Evolutionary conservation across 352 stramenopile genomes (phyloP), one percentile per base, ranked within the genome.

Genomic region (Phytophthora cryptogea): DNA sequence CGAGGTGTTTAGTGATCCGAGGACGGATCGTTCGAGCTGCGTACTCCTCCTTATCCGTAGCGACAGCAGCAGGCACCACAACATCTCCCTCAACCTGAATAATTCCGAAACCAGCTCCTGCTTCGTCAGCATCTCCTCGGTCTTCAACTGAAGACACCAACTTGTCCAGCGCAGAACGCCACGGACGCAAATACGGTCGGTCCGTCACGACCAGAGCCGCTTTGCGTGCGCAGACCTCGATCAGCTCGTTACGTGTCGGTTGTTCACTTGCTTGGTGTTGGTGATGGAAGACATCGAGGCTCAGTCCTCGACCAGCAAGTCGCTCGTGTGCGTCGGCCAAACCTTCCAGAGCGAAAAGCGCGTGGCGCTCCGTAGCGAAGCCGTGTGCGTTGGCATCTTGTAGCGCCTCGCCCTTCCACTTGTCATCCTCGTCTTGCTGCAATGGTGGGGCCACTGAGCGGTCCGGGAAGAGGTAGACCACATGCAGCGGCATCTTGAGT

Each of bases 51-150:
- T 99, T 99, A 44, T 81, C 59, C 11, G 78, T 94, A 8, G 88
- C 94, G 28, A 86, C 75, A 73, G 95, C 98, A 13, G 90, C 88
- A 14, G 97, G 97, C 35, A 99, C 96, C 23, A 99, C 88, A 30
- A 99, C 98, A 63, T 99, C 97, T 2, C 97, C 92, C 74, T 99
- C 97, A 16, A 99, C 90, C 56, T 98, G 89, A 59, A 97, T 86
- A 47, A 99, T 50, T 0, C 77, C 79, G 53, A 79, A 94, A 8
- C 33, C 16, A 53, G 47, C 37, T 35, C 40, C 13, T 16, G 35
- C 8, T n/a, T 36, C 35, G 14, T 60, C 39, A 32, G 36, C 27
- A 8, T 64, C 66, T 36, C 16, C 14, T 77, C 76, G 17, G 84
- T 59, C 9, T 70, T 78, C 10, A 41, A 55, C 42, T 32, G 42